Conservation (phyloP, 805 yeast genomes). For the Barnettozyma sucrosica region DNA sequence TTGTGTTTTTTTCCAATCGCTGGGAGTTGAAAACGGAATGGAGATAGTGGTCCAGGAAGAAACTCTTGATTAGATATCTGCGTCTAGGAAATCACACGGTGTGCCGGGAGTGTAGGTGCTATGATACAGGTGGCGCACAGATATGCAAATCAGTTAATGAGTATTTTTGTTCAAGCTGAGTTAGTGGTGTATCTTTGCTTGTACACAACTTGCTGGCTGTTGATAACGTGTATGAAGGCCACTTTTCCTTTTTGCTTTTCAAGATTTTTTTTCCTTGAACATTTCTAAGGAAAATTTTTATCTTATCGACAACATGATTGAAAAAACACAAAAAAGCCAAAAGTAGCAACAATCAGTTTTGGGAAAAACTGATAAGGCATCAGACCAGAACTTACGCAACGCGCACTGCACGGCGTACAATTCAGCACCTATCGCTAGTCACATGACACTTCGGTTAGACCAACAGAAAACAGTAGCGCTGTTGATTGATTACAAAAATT, state of each 20-base stretch:
- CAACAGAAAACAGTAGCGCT: too few relatives aligned
- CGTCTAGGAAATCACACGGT: background rate
- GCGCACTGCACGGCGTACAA: background rate
- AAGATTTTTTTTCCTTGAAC: background rate
- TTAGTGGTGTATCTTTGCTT: background rate
- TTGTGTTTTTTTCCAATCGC: background rate
- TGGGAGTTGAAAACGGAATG: background rate
- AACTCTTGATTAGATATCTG: background rate
- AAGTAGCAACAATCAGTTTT: background rate
- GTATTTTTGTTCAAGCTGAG: background rate
- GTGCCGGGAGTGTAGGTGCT: background rate
- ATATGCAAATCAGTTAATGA: background rate
- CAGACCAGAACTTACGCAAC: background rate
- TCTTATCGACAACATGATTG: slow-evolving; percentile 11
- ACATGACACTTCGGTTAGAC: background rate
- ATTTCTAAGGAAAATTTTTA: slow-evolving; percentile 1
- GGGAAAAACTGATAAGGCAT: slow-evolving; percentile 6
- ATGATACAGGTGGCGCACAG: background rate
- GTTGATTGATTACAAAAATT: background rate
- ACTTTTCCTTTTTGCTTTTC: too few relatives aligned
- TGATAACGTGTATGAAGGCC: background rate
- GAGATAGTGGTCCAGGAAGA: background rate
- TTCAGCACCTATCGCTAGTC: background rate
- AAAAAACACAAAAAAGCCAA: slow-evolving; percentile 3
- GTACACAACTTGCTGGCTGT: background rate